These are phyloP conservation scores for Chlamydomonas sp. DNA, from an alignment of 139 green algal genomes.

Conservation along the genomic window DNA sequence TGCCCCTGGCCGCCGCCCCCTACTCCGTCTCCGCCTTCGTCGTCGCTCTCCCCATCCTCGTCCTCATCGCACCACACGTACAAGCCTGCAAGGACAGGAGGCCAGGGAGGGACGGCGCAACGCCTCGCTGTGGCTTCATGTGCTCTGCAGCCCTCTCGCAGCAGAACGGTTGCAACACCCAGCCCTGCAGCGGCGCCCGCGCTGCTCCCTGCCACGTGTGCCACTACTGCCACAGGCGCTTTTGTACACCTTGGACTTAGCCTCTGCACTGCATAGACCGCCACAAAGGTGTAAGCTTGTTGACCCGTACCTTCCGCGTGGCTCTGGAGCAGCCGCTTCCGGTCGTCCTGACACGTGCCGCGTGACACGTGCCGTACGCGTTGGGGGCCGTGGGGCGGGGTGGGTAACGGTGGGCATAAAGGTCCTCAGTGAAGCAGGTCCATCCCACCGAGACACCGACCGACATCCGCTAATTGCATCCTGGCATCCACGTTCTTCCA, in stretches of 20 bases:
- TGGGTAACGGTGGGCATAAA: no score
- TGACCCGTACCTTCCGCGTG: conserved; percentile 24
- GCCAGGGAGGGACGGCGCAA: neutral
- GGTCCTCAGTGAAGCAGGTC: no score
- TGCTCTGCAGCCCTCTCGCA: no score
- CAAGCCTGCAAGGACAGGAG: neutral
- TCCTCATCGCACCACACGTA: conserved; percentile 43
- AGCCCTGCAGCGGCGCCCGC: neutral
- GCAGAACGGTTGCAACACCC: no score
- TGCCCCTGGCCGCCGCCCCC: neutral
- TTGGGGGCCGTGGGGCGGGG: no score
- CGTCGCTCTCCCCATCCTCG: neutral
- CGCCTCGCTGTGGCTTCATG: no score
- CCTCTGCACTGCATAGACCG: neutral
- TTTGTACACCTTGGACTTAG: neutral
- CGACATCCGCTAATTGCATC: no score
- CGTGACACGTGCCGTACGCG: no score
- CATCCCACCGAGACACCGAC: no score
- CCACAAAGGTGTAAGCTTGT: neutral
- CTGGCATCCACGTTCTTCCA: no score
- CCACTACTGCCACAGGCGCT: no score
- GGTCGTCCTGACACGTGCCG: conserved; percentile 2
- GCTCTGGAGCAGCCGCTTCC: conserved; percentile 31
- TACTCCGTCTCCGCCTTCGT: neutral
- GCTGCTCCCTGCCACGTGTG: neutral